Evolutionary conservation across 2,329 filamentous ascomycete species (phyloP).

Genomic region (Talaromyces sp.): DNA sequence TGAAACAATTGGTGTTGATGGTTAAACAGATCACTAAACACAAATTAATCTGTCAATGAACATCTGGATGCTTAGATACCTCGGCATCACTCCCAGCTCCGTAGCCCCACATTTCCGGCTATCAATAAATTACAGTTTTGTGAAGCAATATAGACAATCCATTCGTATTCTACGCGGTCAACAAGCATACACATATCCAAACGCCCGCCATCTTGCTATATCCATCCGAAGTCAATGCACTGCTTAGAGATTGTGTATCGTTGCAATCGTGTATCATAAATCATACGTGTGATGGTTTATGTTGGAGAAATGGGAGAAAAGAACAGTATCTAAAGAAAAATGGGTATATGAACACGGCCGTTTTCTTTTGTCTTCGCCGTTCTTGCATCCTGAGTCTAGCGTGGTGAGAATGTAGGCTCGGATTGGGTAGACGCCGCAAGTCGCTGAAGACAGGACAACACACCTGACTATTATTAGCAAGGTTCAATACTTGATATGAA

Average conservation of each 20-base stretch:
- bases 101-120: neutral
- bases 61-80: neutral
- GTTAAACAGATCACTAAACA: neutral
- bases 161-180: neutral
- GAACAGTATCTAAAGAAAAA: neutral
- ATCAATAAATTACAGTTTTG: neutral
- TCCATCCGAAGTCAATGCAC: neutral
- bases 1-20: no score
- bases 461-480: slow-evolving; percentile 36
- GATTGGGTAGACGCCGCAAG: slow-evolving; percentile 36
- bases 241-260: slow-evolving; percentile 8
- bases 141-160: neutral
- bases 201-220: slow-evolving; percentile 6
- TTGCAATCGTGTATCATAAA: slow-evolving; percentile 12
- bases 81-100: neutral
- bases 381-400: neutral
- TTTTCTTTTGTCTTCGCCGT: neutral
- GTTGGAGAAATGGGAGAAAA: neutral
- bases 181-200: neutral
- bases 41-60: no score
- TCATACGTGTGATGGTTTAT: slow-evolving; percentile 5
- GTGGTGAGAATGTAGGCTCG: neutral
- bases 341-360: neutral
- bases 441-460: slow-evolving; percentile 53
- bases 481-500: slow-evolving; percentile 4